Conservation (phyloP, 1,284 basidiomycete species). For the Rhodotorula mucilaginosa region DNA sequence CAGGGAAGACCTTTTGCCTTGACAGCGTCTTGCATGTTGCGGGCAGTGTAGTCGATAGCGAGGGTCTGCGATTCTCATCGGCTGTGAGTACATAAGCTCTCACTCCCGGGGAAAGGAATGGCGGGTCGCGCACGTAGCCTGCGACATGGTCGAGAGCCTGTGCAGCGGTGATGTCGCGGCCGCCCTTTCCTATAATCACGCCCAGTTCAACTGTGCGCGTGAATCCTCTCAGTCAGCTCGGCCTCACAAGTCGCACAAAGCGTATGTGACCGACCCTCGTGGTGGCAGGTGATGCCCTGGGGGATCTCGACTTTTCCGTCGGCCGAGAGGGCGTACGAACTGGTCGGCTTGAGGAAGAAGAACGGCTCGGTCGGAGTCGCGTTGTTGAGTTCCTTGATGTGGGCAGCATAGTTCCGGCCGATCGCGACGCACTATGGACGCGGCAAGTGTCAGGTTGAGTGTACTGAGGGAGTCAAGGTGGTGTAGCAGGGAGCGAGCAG, state of each 20-base stretch:
- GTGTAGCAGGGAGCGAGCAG: background rate
- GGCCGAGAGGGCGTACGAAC: constrained; percentile 75
- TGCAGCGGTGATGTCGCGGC: constrained; percentile 71
- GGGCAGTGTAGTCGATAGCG: constrained; percentile 59
- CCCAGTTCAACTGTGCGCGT: constrained; percentile 81
- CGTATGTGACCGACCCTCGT: constrained; percentile 67
- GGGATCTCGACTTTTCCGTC: constrained; percentile 80
- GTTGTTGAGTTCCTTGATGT: constrained; percentile 44
- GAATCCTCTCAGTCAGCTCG: background rate
- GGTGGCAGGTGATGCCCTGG: constrained; percentile 74
- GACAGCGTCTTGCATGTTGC: constrained; percentile 89
- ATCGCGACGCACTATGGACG: constrained; percentile 29
- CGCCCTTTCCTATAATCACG: constrained; percentile 84
- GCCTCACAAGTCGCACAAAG: background rate
- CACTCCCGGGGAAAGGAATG: background rate
- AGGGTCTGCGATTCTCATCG: constrained; percentile 13
- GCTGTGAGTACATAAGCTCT: background rate
- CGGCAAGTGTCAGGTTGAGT: background rate
- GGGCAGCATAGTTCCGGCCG: constrained; percentile 39
- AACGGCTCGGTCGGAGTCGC: constrained; percentile 89
- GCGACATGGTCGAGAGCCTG: constrained; percentile 77
- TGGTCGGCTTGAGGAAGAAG: constrained; percentile 97
- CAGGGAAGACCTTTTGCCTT: constrained; percentile 92
- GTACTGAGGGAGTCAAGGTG: background rate
- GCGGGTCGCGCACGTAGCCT: constrained; percentile 60